Evolutionary conservation across 306 rosid genomes (phyloP).

Genomic region (Canavalia gladiata): DNA sequence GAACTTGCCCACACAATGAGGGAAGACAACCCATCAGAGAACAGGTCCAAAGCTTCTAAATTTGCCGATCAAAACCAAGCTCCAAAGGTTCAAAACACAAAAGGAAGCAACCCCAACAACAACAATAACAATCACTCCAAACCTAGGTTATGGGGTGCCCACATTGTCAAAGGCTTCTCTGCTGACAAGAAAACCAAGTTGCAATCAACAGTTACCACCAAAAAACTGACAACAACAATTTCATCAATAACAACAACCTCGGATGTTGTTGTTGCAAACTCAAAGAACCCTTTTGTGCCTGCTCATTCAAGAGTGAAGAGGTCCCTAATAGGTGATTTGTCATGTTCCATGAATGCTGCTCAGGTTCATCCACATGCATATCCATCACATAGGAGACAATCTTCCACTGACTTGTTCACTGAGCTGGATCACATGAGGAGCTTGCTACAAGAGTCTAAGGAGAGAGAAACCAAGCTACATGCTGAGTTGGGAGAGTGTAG

Average conservation of each 20-base stretch:
- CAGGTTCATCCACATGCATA: slow-evolving; percentile 78
- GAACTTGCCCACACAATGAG: slow-evolving; percentile 61
- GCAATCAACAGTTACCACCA: slow-evolving; percentile 49
- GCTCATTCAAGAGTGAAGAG: slow-evolving; percentile 79
- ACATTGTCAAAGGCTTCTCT: slow-evolving; percentile 87
- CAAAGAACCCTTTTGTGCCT: slow-evolving; percentile 62
- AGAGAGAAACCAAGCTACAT: slow-evolving; percentile 81
- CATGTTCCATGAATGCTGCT: slow-evolving; percentile 66
- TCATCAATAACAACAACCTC: slow-evolving; percentile 53
- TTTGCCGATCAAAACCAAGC: slow-evolving; percentile 84
- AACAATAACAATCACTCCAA: slow-evolving; percentile 53
- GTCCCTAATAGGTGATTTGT: slow-evolving; percentile 80
- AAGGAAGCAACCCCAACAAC: slow-evolving; percentile 50
- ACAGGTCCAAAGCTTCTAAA: slow-evolving; percentile 63
- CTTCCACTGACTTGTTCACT: slow-evolving; percentile 85
- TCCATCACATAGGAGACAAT: slow-evolving; percentile 85
- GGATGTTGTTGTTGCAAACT: slow-evolving; percentile 52
- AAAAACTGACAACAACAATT: slow-evolving; percentile 50
- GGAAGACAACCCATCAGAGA: slow-evolving; percentile 84
- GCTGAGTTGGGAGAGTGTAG: slow-evolving; percentile 73
- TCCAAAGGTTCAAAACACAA: slow-evolving; percentile 67
- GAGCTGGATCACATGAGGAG: slow-evolving; percentile 91
- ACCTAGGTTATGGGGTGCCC: slow-evolving; percentile 90
- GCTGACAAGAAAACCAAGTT: slow-evolving; percentile 75
- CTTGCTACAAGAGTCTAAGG: slow-evolving; percentile 83